A percentile compares a stretch with the other conserved stretches of the same genome.
phyloP scores from a whole-genome alignment of 2,329 filamentous ascomycete species.

The Acarospora socialis region DNA sequence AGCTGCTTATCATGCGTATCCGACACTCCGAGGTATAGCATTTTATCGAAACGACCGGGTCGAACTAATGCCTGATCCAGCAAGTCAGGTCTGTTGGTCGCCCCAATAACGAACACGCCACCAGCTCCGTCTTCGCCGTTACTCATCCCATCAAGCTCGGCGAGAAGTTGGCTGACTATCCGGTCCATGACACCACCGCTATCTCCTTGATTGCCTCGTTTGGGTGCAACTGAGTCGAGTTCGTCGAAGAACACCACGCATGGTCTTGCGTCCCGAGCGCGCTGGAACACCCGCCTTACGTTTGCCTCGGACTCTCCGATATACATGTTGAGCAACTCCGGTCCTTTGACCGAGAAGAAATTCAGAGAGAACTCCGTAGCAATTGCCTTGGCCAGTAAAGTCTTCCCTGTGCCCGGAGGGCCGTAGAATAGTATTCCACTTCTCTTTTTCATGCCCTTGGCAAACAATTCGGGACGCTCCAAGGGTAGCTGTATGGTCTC shows the following conservation, averaged over 20 bases:
- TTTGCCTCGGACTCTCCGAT: constrained; percentile 91
- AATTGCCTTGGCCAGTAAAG: constrained; percentile 81
- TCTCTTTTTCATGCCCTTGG: constrained; percentile 95
- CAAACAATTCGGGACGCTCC: constrained; percentile 82
- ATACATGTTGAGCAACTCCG: constrained; percentile 89
- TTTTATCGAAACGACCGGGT: constrained; percentile 91
- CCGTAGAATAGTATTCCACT: constrained; percentile 89
- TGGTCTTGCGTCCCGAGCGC: constrained; percentile 69
- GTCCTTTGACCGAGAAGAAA: constrained; percentile 88
- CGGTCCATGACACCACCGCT: constrained; percentile 97
- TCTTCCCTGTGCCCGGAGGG: constrained; percentile 83
- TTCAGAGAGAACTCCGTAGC: constrained; percentile 88
- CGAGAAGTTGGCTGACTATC: constrained; percentile 86
- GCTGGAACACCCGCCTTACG: constrained; percentile 75
- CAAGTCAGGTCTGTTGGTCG: constrained; percentile 86
- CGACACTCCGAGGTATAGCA: constrained; percentile 91
- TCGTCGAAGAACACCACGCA: constrained; percentile 93
- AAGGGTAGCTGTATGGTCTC: constrained; percentile 93
- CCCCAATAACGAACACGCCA: constrained; percentile 91
- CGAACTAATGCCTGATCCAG: constrained; percentile 79
- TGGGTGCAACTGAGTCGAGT: constrained; percentile 83
- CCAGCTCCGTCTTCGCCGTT: constrained; percentile 56
- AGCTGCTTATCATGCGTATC: constrained; percentile 95
- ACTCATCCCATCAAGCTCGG: constrained; percentile 95
- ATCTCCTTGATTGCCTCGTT: constrained; percentile 92